A percentile compares a stretch with the other conserved stretches of the same genome.
Evolutionary conservation across 352 stramenopile species (phyloP).

Genomic region (Vaucheria bursata): DNA sequence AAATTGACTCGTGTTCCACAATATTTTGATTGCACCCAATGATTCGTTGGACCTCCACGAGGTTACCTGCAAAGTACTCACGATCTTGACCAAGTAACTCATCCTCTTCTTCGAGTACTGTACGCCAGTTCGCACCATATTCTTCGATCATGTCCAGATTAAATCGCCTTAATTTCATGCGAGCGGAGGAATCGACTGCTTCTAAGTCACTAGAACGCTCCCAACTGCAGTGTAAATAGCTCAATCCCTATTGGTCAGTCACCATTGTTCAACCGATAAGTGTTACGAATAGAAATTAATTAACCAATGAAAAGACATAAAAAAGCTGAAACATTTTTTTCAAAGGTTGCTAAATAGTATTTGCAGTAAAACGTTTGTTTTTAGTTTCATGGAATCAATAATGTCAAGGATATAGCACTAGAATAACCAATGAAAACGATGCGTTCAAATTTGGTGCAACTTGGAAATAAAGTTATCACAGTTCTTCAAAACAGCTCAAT

Average conservation of each 20-base stretch:
- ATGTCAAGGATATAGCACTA: no score
- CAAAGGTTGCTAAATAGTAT: background rate
- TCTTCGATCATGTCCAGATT: conserved; percentile 49
- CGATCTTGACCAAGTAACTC: conserved; percentile 16
- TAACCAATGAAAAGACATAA: background rate
- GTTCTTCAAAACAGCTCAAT: no score
- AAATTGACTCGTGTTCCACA: background rate
- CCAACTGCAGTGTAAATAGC: conserved; percentile 45
- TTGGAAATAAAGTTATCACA: no score
- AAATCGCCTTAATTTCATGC: conserved; percentile 45
- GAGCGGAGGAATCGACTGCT: conserved; percentile 27
- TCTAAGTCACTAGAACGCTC: conserved; percentile 28
- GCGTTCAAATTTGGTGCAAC: no score
- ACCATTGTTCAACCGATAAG: no score
- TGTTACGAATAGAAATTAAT: no score
- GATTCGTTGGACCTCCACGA: conserved; percentile 8
- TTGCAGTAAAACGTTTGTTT: background rate
- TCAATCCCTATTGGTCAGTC: conserved; percentile 15
- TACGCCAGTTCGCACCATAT: conserved; percentile 46
- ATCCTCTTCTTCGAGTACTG: conserved; percentile 39
- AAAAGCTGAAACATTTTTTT: background rate
- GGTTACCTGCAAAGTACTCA: conserved; percentile 10
- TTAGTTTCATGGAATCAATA: background rate
- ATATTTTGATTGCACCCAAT: background rate
- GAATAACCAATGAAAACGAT: no score